A percentile compares a stretch with the other conserved stretches of the same genome.
Conservation (phyloP, 768 basidiomycete genomes). For the Guyanaporus albipodus region DNA sequence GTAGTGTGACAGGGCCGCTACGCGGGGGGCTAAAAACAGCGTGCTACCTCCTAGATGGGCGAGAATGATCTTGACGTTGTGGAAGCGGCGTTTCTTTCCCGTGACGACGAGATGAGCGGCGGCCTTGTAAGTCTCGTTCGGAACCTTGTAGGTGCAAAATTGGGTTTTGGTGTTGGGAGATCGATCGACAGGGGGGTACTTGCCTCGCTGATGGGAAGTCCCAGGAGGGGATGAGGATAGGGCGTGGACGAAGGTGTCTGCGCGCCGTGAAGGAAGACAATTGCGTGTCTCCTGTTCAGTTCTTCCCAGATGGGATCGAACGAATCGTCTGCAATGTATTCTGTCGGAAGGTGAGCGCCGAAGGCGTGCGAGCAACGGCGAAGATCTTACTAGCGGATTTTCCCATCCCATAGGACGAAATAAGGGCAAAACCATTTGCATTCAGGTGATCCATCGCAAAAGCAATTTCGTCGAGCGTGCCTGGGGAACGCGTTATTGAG, state of each 20-base stretch:
- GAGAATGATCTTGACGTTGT: conserved; percentile 59
- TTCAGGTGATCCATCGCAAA: conserved; percentile 57
- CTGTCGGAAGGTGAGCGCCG: conserved; percentile 32
- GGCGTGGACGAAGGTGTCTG: conserved; percentile 64
- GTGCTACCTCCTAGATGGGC: conserved; percentile 74
- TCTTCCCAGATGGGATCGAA: conserved; percentile 72
- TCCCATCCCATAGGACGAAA: conserved; percentile 65
- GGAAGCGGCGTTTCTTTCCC: conserved; percentile 60
- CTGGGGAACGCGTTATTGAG: conserved; percentile 32
- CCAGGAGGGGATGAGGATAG: conserved; percentile 58
- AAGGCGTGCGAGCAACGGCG: background rate
- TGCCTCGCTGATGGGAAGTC: conserved; percentile 68
- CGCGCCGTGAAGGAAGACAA: conserved; percentile 71
- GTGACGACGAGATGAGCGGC: conserved; percentile 74
- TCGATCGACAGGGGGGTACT: conserved; percentile 8
- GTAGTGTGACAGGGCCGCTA: conserved; percentile 60
- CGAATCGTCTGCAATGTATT: conserved; percentile 59
- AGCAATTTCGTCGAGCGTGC: conserved; percentile 54
- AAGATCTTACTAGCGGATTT: conserved; percentile 45
- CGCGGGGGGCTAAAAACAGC: conserved; percentile 61
- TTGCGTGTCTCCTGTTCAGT: conserved; percentile 51
- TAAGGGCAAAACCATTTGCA: conserved; percentile 61
- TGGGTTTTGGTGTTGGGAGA: conserved; percentile 1
- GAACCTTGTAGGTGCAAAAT: conserved; percentile 45
- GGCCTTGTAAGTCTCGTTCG: conserved; percentile 80